Percentiles rank a stretch among this genome's conserved stretches.
These are phyloP conservation scores for Hyphodiscus sp. DNA, from an alignment of 2,329 filamentous ascomycete genomes.

Conservation along the genomic window DNA sequence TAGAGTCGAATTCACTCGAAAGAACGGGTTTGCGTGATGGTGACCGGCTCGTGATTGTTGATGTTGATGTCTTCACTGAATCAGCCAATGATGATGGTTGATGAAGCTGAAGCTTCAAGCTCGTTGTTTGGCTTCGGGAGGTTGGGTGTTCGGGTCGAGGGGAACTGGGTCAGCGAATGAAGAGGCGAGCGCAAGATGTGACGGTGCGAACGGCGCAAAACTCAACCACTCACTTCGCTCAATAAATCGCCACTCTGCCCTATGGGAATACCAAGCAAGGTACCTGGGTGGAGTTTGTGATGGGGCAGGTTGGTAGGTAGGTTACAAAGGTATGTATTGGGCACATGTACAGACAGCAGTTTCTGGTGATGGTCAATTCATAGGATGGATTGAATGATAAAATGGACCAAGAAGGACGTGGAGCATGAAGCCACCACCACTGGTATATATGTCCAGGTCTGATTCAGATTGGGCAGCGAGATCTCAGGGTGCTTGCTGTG, in stretches of 20 bases:
- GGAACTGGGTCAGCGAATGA: not conserved
- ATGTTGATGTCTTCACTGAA: conserved; percentile 2
- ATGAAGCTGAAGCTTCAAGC: conserved; percentile 3
- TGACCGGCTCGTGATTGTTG: conserved; percentile 2
- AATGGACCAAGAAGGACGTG: not conserved
- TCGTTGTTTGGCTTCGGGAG: not conserved
- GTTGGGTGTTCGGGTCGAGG: not conserved
- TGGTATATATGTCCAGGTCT: not conserved
- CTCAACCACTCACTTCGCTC: not conserved
- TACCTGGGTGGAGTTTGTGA: not conserved
- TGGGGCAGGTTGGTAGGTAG: too few species aligned
- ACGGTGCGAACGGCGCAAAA: not conserved
- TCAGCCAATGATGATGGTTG: not conserved
- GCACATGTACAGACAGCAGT: not conserved
- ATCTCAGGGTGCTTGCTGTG: not conserved
- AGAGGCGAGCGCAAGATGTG: conserved; percentile 1
- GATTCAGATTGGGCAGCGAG: not conserved
- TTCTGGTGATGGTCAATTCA: not conserved
- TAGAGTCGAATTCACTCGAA: not conserved
- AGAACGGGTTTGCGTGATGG: conserved; percentile 8
- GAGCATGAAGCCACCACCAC: not conserved
- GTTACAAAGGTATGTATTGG: not conserved
- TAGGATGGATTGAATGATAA: not conserved
- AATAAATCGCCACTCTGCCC: not conserved
- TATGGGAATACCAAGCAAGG: not conserved